Percentiles rank a stretch among this genome's conserved stretches.
Evolutionary conservation across 2,329 filamentous ascomycete genomes (phyloP).

Genomic region (Dactylellina leptospora): DNA sequence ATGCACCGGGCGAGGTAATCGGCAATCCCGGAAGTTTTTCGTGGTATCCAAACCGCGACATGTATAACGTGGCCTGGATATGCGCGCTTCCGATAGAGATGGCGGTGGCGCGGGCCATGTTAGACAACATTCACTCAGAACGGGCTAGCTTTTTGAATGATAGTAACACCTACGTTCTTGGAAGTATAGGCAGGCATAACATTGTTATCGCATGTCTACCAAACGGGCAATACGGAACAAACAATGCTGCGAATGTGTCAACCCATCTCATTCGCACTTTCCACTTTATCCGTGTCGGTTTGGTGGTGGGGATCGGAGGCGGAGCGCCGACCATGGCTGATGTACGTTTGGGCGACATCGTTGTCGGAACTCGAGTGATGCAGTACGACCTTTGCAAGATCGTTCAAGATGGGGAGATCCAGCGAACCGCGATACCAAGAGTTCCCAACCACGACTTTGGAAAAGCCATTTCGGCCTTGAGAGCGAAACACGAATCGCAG

Average conservation of each 20-base stretch:
- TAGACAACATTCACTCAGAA: conserved; percentile 54
- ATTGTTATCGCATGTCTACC: conserved; percentile 59
- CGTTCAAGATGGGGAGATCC: conserved; percentile 28
- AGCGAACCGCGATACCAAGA: conserved; percentile 27
- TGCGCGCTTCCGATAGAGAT: conserved; percentile 54
- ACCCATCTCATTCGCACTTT: conserved; percentile 59
- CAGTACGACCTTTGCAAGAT: conserved; percentile 57
- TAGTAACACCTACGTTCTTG: conserved; percentile 56
- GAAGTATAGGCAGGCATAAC: conserved; percentile 58
- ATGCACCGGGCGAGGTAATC: too few relatives aligned
- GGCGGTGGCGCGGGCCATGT: conserved; percentile 55
- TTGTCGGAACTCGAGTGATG: conserved; percentile 57
- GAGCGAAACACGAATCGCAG: conserved; percentile 21
- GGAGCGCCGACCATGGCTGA: conserved; percentile 54
- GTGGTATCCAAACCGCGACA: background rate
- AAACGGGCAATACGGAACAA: conserved; percentile 59
- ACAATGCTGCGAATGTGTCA: conserved; percentile 58
- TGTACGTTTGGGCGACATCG: conserved; percentile 57
- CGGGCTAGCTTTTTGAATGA: conserved; percentile 40
- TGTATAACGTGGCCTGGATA: conserved; percentile 54
- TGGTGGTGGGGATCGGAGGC: conserved; percentile 57
- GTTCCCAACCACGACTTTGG: conserved; percentile 15
- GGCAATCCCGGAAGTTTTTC: too few relatives aligned
- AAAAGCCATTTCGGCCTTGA: conserved; percentile 23
- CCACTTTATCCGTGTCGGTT: conserved; percentile 43